A percentile compares a stretch with the other conserved stretches of the same genome.
These are phyloP conservation scores for Emericellopsis terricola DNA, from an alignment of 495 filamentous ascomycete genomes.

Conservation along the genomic window DNA sequence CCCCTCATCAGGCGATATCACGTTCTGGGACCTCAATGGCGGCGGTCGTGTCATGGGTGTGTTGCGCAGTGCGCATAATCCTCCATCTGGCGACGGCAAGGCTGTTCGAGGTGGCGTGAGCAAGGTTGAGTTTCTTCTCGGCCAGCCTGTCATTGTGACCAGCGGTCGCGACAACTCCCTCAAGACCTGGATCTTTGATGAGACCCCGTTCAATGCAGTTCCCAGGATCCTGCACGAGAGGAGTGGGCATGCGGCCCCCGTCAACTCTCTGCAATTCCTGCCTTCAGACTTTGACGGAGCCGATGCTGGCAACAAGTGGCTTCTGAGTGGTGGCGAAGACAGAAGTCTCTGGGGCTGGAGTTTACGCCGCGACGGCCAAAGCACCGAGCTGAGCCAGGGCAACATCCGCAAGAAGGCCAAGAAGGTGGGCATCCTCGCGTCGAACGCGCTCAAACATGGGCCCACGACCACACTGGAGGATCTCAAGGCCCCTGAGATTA, in stretches of 20 bases:
- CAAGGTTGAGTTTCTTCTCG: conserved; percentile 76
- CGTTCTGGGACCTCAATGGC: conserved; percentile 86
- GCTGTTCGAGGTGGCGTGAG: conserved; percentile 40
- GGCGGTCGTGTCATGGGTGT: conserved; percentile 68
- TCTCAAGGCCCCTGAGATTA: conserved; percentile 78
- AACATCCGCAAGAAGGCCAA: conserved; percentile 66
- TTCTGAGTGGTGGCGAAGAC: conserved; percentile 75
- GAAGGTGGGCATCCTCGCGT: conserved; percentile 51
- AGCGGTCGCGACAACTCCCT: conserved; percentile 85
- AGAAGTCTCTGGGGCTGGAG: conserved; percentile 90
- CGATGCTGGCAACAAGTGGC: conserved; percentile 83
- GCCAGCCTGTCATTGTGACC: conserved; percentile 77
- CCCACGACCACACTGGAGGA: conserved; percentile 44
- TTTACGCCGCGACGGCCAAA: conserved; percentile 84
- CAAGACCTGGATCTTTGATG: conserved; percentile 89
- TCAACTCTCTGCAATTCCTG: conserved; percentile 64
- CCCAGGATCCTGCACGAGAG: conserved; percentile 71
- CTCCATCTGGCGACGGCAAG: conserved; percentile 30
- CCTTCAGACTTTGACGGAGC: conserved; percentile 74
- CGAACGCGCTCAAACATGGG: conserved; percentile 23
- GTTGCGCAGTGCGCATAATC: conserved; percentile 69
- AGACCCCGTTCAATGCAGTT: conserved; percentile 64
- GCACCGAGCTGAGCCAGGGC: conserved; percentile 82
- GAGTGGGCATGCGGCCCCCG: conserved; percentile 71
- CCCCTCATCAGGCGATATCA: conserved; percentile 59